Percentiles rank a stretch among this genome's conserved stretches.
phyloP scores from a whole-genome alignment of 2,329 filamentous ascomycete genomes.

The Aspergillus latus region DNA sequence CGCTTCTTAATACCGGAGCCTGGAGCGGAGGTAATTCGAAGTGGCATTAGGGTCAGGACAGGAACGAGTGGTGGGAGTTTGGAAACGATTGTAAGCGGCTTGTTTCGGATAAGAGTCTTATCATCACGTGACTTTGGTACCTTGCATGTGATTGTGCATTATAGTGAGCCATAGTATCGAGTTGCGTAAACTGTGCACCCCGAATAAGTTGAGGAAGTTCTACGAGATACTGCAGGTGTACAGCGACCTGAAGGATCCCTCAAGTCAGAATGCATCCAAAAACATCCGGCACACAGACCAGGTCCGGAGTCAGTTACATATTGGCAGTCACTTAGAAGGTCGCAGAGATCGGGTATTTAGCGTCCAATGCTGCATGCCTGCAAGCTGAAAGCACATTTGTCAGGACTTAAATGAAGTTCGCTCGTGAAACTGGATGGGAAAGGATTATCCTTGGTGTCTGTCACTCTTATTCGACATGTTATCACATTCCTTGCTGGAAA shows the following conservation, averaged over 20 bases:
- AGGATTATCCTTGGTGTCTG: not conserved
- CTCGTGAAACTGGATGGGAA: not conserved
- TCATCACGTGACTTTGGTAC: not conserved
- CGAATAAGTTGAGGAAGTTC: not conserved
- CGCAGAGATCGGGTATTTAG: too few relatives aligned
- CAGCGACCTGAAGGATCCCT: not conserved
- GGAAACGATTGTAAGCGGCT: constrained; percentile 1
- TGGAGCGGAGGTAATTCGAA: constrained; percentile 49
- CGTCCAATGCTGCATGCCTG: too few relatives aligned
- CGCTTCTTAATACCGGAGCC: constrained; percentile 48
- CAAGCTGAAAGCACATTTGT: not conserved
- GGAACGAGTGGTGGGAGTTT: constrained; percentile 6
- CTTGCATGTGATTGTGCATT: not conserved
- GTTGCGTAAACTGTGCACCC: not conserved
- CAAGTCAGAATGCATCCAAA: too few relatives aligned
- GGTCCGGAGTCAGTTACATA: too few relatives aligned
- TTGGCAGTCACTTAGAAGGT: too few relatives aligned
- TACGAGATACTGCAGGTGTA: not conserved
- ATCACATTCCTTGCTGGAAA: too few relatives aligned
- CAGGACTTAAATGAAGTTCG: not conserved
- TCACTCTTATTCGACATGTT: not conserved
- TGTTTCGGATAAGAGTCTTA: not conserved
- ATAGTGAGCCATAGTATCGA: not conserved
- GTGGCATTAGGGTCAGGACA: constrained; percentile 39
- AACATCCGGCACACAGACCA: too few relatives aligned